phyloP scores from a whole-genome alignment of 2,329 filamentous ascomycete genomes.

The Capronia coronata region DNA sequence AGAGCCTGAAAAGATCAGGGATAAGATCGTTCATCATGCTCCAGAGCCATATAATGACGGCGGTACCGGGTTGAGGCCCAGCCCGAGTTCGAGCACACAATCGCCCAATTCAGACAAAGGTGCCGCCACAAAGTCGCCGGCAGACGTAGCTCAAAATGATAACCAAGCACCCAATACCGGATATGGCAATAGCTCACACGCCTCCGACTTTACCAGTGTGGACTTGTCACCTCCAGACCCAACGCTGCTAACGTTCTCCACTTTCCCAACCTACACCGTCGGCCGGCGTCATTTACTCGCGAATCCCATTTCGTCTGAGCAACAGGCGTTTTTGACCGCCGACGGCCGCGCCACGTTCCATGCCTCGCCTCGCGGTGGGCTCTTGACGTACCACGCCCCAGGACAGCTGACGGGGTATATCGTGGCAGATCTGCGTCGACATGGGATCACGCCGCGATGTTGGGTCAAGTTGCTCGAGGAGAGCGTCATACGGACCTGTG shows the following conservation, averaged over 20 bases:
- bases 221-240: conserved; percentile 55
- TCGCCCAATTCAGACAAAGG: neutral
- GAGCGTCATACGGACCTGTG: conserved; percentile 62
- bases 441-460: conserved; percentile 61
- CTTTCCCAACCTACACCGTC: conserved; percentile 78
- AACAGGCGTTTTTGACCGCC: conserved; percentile 35
- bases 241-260: conserved; percentile 73
- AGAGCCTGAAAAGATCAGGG: neutral
- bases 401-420: conserved; percentile 92
- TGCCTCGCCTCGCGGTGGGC: conserved; percentile 72
- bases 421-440: conserved; percentile 69
- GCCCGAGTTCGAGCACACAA: neutral
- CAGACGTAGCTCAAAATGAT: neutral
- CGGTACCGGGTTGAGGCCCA: neutral
- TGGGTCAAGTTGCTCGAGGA: conserved; percentile 76
- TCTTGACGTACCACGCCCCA: conserved; percentile 91
- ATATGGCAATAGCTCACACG: neutral
- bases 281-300: conserved; percentile 66
- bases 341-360: conserved; percentile 47
- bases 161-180: neutral
- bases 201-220: too few relatives aligned
- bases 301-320: conserved; percentile 32
- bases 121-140: neutral
- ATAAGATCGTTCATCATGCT: neutral
- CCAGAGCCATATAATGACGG: neutral